Percentiles rank a stretch among this genome's conserved stretches.
phyloP scores from a whole-genome alignment of 768 basidiomycete genomes.

The Pleurotus djamor region DNA sequence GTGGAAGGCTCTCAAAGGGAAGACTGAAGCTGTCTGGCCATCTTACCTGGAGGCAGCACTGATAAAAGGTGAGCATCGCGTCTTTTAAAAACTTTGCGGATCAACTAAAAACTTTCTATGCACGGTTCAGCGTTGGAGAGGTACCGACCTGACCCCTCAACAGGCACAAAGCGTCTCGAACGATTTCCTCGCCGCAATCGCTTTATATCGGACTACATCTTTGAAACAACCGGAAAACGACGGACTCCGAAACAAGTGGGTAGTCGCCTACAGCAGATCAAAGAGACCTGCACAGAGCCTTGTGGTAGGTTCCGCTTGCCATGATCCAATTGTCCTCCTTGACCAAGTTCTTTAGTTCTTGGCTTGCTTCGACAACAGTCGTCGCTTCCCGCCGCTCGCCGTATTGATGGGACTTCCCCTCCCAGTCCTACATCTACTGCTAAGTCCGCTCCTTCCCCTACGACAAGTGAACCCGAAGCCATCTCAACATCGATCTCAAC shows the following conservation, averaged over 20 bases:
- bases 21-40: constrained; percentile 61
- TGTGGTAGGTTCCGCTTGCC: constrained; percentile 39
- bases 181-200: constrained; percentile 69
- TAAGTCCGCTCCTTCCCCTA: background rate
- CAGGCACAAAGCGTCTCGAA: constrained; percentile 49
- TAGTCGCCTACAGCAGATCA: constrained; percentile 64
- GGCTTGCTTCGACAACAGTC: constrained; percentile 13
- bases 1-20: constrained; percentile 54
- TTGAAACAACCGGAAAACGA: constrained; percentile 46
- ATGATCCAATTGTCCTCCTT: background rate
- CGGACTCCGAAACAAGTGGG: constrained; percentile 72
- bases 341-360: constrained; percentile 13
- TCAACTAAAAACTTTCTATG: constrained; percentile 2
- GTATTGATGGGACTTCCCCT: background rate
- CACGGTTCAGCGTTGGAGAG: constrained; percentile 43
- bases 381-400: background rate
- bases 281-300: constrained; percentile 58
- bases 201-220: constrained; percentile 64
- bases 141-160: constrained; percentile 51
- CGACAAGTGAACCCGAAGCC: background rate
- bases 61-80: constrained; percentile 46
- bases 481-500: background rate
- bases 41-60: constrained; percentile 58
- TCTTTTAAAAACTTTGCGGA: background rate
- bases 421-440: background rate